Percentiles rank a stretch among this genome's conserved stretches.
phyloP scores from a whole-genome alignment of 192 early-diverging fungal species.

The Gorgonomyces haynaldii region DNA sequence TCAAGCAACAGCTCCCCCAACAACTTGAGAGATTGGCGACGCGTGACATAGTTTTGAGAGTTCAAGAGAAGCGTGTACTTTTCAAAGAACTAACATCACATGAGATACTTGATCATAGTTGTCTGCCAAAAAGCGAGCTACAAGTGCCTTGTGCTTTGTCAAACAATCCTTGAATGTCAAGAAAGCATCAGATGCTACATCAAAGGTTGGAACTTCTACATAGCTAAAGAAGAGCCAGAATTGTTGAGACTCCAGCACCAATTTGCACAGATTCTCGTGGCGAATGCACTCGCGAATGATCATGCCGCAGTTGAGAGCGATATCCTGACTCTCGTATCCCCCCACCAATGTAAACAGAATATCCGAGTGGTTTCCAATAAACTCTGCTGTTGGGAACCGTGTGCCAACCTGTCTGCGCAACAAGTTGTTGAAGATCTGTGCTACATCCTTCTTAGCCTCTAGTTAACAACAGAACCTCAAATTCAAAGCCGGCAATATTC shows the following conservation, averaged over 20 bases:
- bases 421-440: constrained; percentile 94
- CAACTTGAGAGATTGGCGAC: constrained; percentile 95
- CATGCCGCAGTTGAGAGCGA: constrained; percentile 95
- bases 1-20: constrained; percentile 96
- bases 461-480: constrained; percentile 35
- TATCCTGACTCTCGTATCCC: constrained; percentile 90
- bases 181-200: constrained; percentile 97
- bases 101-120: constrained; percentile 71
- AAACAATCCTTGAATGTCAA: constrained; percentile 84
- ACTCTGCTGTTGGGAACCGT: constrained; percentile 92
- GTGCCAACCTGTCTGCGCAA: constrained; percentile 88
- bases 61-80: constrained; percentile 72
- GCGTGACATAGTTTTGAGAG: constrained; percentile 96
- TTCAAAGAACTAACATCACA: constrained; percentile 59
- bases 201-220: constrained; percentile 94
- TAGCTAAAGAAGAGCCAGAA: constrained; percentile 95
- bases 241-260: constrained; percentile 68
- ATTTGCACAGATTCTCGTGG: constrained; percentile 80
- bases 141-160: constrained; percentile 86
- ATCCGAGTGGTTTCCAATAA: constrained; percentile 72
- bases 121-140: constrained; percentile 73
- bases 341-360: constrained; percentile 67
- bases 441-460: constrained; percentile 91
- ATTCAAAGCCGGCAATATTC: constrained; percentile 90
- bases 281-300: constrained; percentile 94